Evolutionary conservation across 305 asterid genomes (phyloP), one percentile per base, ranked within the genome.

Genomic region (Nicotiana rustica): DNA sequence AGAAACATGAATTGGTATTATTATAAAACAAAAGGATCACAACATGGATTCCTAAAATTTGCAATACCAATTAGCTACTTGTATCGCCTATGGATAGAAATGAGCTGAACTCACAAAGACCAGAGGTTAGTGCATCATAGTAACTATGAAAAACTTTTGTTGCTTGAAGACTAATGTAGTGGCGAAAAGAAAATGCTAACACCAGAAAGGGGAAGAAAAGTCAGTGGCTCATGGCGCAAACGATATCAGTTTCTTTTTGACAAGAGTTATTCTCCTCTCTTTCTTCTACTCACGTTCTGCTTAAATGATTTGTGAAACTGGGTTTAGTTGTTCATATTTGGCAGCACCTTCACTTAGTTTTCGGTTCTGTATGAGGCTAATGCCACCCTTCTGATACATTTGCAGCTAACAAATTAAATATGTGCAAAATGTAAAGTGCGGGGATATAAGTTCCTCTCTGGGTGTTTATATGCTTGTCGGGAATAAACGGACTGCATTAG

Each of bases 231-330:
- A 21, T 21, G 7, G 38, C 36, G 49, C 62, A 47, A 71, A 73
- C 14, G 49, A 47, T 19, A 19, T 73, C 21, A 47, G 8, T 13
- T 21, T 8, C 19, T 21, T 44, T 59, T 70, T 13, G 62, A 13
- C 41, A 21, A 21, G 78, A 18, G 36, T 70, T 70, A 70, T 70
- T 71, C 38, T 71, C 79, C 79, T 71, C 78, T 71, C 78, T 71
- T 71, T 71, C 78, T 47, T 47, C 9, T 47, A 71, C 41, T 36
- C 61, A 47, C 21, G 47, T 71, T 71, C 36, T 71, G 62, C 79
- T 47, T 73, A 47, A 47, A 21, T 47, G 62, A 4, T 57, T 73
- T 71, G 36, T 71, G 59, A 71, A 70, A 44, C 19, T 71, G 78
- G 60, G 59, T 41, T 41, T 55, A 71, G 60, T 18, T 71, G 36